phyloP scores from a whole-genome alignment of 495 filamentous ascomycete species.

The Penicillium samsonianum region DNA sequence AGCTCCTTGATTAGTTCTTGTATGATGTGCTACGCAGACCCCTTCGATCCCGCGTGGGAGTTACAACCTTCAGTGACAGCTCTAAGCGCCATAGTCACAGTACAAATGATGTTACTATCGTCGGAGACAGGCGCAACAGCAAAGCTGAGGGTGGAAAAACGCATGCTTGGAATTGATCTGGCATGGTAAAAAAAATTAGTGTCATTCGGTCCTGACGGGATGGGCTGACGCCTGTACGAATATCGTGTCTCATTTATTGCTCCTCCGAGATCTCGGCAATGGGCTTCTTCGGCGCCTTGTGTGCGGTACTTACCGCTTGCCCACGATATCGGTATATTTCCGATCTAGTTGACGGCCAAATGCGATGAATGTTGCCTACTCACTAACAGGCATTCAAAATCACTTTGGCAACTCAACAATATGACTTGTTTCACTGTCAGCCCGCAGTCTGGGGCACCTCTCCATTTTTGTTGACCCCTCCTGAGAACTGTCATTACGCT shows the following conservation, averaged over 20 bases:
- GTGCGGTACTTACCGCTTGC: no score
- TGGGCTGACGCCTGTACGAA: constrained; percentile 32
- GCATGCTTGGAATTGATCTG: constrained; percentile 43
- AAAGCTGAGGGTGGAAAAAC: constrained; percentile 39
- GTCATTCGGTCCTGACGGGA: no score
- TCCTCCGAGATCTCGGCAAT: constrained; percentile 53
- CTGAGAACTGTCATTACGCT: not conserved
- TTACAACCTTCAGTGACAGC: constrained; percentile 42
- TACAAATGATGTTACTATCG: not conserved
- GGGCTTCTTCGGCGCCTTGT: constrained; percentile 39
- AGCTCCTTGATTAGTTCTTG: constrained; percentile 44
- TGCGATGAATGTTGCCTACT: no score
- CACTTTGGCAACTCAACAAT: no score
- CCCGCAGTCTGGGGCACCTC: not conserved
- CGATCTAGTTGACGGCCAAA: no score
- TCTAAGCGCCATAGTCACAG: constrained; percentile 36
- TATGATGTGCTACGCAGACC: constrained; percentile 44
- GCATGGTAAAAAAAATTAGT: not conserved
- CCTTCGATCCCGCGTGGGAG: constrained; percentile 43
- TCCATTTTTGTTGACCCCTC: not conserved
- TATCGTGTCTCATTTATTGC: constrained; percentile 46
- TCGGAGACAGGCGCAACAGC: constrained; percentile 31
- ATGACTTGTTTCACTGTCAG: no score
- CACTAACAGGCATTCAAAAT: no score
- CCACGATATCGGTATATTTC: no score